Base-by-base conservation (phyloP, 768 basidiomycete species). In the Cystobasidium onofrii region DNA sequence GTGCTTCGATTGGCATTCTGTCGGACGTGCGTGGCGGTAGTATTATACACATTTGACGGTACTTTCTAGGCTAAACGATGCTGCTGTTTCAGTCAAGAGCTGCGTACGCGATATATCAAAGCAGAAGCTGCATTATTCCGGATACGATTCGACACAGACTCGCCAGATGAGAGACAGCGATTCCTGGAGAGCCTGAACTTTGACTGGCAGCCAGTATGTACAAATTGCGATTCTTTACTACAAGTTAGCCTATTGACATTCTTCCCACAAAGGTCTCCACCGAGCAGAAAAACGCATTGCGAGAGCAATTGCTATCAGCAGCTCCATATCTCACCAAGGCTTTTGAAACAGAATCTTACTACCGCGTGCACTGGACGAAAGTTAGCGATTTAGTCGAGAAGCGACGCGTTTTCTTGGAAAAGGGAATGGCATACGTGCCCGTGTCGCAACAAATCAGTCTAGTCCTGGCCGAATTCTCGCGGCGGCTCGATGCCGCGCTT, bases 361-460 rank as follows among this genome's bases (percentile, higher is more conserved):
- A 87, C 83, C 96, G 95, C 93, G 93, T 97, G n/a, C 88, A 86
- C 80, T 99, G 96, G 96, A 93, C 89, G 15, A 88, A 89, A 75
- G 94, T 98, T 1, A 91, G 92, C 4, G 92, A 96, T 81, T 86
- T 99, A 0, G 89, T 99, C 9, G 89, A 89, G 74, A 87, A 85
- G 78, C 84, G 95, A 23, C 85, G 84, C 55, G 91, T 97, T 0
- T 87, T 91, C 75, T 82, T 99, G 44, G 85, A 84, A 74, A 84
- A 83, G 6, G 95, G 94, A 0, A 88, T 87, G 84, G 94, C 94
- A n/a, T 97, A 91, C 78, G 92, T 98, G 18, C 88, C 90, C 18
- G 84, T 82, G 62, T 83, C 83, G 64, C 88, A 92, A 75, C 76
- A 79, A 44, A 76, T 76, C 18, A 91, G 89, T 78, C 87, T 98